phyloP scores from a whole-genome alignment of 306 rosid species.

The Inga oerstediana region DNA sequence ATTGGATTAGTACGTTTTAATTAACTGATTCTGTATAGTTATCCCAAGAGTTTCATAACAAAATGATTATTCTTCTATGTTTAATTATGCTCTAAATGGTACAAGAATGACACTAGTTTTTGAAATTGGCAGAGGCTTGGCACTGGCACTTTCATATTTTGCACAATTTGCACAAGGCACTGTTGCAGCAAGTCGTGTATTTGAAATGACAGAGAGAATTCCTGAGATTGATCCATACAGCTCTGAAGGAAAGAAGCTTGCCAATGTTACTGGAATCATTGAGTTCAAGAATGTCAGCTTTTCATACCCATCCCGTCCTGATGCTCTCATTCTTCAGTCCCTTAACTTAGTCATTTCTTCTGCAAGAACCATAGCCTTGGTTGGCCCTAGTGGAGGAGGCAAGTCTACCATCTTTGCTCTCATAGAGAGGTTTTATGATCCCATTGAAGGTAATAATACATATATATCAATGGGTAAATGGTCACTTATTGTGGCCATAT shows the following conservation, averaged over 20 bases:
- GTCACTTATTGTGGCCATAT: too few species aligned
- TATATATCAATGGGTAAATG: too few species aligned
- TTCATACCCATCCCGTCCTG: slow-evolving; percentile 80
- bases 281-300: slow-evolving; percentile 73
- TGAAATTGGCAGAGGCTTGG: slow-evolving; percentile 68
- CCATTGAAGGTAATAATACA: slow-evolving; percentile 46
- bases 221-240: slow-evolving; percentile 87
- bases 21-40: neutral
- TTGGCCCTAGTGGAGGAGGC: slow-evolving; percentile 96
- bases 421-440: slow-evolving; percentile 86
- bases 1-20: neutral
- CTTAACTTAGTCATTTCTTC: slow-evolving; percentile 69
- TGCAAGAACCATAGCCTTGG: slow-evolving; percentile 74
- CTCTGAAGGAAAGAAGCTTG: slow-evolving; percentile 57
- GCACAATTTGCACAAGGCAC: slow-evolving; percentile 92
- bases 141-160: slow-evolving; percentile 79
- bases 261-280: slow-evolving; percentile 61
- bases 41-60: neutral
- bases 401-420: slow-evolving; percentile 90
- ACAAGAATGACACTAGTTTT: neutral
- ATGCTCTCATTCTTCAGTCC: slow-evolving; percentile 57
- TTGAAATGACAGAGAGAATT: slow-evolving; percentile 70
- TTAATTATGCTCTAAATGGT: neutral
- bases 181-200: slow-evolving; percentile 83
- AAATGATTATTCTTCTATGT: neutral